Evolutionary conservation across 129 eudicot genomes (phyloP), one percentile per base, ranked within the genome.

Genomic region (Helianthus tuberosus): DNA sequence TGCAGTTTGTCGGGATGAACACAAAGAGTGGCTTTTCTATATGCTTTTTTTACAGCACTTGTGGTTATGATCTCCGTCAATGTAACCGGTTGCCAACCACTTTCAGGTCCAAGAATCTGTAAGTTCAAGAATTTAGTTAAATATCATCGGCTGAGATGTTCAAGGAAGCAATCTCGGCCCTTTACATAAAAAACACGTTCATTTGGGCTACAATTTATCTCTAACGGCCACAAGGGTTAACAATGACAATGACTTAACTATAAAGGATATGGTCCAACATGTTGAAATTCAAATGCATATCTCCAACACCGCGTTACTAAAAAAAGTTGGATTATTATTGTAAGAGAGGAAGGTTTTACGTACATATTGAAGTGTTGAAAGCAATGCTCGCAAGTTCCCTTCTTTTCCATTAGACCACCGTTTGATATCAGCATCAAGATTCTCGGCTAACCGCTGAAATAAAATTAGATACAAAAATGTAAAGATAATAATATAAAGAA

Each of bases 1-100:
- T 95, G 99, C 81, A 95, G 75, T 59, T 95, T 95, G 75, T 95
- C 99, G 35, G 99, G 99, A 83, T 95, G 99, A 80, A 95, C 97
- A 76, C 81, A 85, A 36, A 95, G 97, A 68, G 99, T 88, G 15
- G 99, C 96, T 82, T 88, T 95, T 61, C 93, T 80, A 84, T 95
- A 95, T 55, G 97, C 99, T 83, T 91, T 95, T 85, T 92, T 91
- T 20, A 95, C 99, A 55, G 97, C 99, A 71, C 71, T 85, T 3
- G 85, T 71, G 69, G 90, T 86, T 69, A 89, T 46, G 16, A 91
- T 85, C 69, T 95, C 97, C 6, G 96, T 89, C 63, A 91, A 46
- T 62, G 96, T 66, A 68, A 95, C 73, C 36, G 96, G 82, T 83
- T 91, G 94, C 99, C 99, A 95, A 48, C 99, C 97, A 80, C 99